Conservation (phyloP, 768 basidiomycete species). For the Holtermanniella nyarrowii region DNA sequence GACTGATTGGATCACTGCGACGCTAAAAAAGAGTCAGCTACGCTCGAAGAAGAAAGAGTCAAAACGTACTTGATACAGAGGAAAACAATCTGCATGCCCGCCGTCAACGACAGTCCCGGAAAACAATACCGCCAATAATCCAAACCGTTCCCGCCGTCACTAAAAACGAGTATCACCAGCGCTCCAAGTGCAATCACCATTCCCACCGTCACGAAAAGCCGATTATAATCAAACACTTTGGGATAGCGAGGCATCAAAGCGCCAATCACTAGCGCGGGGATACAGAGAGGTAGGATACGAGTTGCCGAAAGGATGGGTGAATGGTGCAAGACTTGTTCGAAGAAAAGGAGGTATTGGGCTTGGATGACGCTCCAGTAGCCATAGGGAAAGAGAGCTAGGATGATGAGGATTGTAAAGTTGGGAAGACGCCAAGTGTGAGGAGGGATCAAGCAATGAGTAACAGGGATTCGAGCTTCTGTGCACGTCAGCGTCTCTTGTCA, state of each 20-base stretch:
- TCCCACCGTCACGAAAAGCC: no score
- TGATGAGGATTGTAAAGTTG: constrained; percentile 25
- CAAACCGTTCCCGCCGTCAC: constrained; percentile 3
- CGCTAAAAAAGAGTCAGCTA: constrained; percentile 7
- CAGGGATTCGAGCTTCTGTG: no score
- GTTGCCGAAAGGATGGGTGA: constrained; percentile 15
- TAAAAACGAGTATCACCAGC: constrained; percentile 13
- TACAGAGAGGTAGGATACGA: not conserved
- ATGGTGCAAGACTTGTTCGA: constrained; percentile 5
- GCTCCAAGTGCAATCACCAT: no score
- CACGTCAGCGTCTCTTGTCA: constrained; percentile 2
- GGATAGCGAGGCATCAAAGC: not conserved
- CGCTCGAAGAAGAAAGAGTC: not conserved
- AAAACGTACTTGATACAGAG: constrained; percentile 14
- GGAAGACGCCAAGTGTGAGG: constrained; percentile 23
- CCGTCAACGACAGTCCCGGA: constrained; percentile 20
- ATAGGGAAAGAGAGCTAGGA: constrained; percentile 18
- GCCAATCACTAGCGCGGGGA: not conserved
- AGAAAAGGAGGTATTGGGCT: constrained; percentile 2
- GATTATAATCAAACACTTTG: not conserved
- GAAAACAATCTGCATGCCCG: constrained; percentile 21
- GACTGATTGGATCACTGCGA: constrained; percentile 25
- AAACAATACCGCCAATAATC: constrained; percentile 28
- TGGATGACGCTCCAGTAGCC: constrained; percentile 20
- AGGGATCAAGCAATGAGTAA: no score